Base-by-base conservation (phyloP, 129 eudicot species). In the sunflower (Helianthus annuus) region DNA sequence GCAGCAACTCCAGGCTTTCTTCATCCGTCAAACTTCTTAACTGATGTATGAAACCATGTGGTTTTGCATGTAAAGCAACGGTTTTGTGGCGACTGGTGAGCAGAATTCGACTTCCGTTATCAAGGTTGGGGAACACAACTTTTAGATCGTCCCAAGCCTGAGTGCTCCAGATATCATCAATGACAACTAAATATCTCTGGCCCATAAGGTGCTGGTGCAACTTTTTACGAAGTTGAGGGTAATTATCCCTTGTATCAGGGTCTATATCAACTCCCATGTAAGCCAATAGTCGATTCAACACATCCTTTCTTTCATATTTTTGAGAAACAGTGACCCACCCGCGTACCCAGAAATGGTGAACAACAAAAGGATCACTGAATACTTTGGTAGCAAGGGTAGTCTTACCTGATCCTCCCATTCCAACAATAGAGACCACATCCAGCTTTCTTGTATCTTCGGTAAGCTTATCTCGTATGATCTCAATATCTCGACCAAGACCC, bases 151-250 rank as follows among this genome's bases (percentile, higher is more conserved):
- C 66, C 80, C 80, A 83, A 4, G 63, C 78, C 38, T 64, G 40
- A 1, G 29, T 78, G 14, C 24, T 49, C 80, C 86, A 74, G 7
- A 83, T 39, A 40, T 83, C 86, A 78, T 82, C 83, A 16, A 78
- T 69, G 34, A 78, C 76, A 32, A 82, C 64, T 8, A 78, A 16
- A 56, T 82, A 78, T 51, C 74, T 82, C 54, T 38, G n/a, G 36
- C 58, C 70, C 19, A 5, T 62, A 60, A 82, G 53, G 0, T 24
- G 4, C 4, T 32, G 11, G 70, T 73, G 77, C 51, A 73, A 5
- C 61, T 3, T 73, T 10, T 16, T n/a, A 72, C 17, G 38, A 10
- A 40, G 45, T 1, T 6, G 45, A 40, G 9, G 5, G 45, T 5
- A 40, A 7, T 8, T 40, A 40, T 38, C 42, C 42, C 42, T 38